Evolutionary conservation across 2,329 filamentous ascomycete species (phyloP), one percentile per base, ranked within the genome.

Genomic region (Fusarium nisikadoi): DNA sequence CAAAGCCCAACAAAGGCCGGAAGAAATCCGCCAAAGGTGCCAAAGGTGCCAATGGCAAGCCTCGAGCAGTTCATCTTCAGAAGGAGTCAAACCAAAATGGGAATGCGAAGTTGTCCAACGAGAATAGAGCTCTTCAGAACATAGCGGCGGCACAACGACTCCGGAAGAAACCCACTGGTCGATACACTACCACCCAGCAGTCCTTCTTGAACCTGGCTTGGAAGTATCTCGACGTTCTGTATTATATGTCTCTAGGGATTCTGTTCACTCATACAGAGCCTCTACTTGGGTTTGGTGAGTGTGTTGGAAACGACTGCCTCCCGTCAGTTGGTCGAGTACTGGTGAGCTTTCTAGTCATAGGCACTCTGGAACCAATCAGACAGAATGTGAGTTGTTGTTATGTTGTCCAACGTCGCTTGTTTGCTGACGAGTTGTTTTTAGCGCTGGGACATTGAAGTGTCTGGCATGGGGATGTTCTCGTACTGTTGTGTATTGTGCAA

Each of bases 351-450:
- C 55, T 68, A 20, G 38, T 70, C 8, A 50, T 78, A 19, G 76
- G 76, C 25, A 74, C 65, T 13, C 14, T 76, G 31, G 76, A 78
- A 55, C 71, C 76, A 9, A 25, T 77, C 3, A 71, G 75, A 35
- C 59, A 36, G 23, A 33, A 69, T 55, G 76, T 78, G 47, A 62
- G 76, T 65, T 10, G 10, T 14, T 31, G 5, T 16, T 17, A n/a
- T 42, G 3, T 20, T 27, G 27, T 10, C 11, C 23, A 7, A 19
- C 2, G 17, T 12, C 17, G 8, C 14, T 16, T 27, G 16, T 23
- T 19, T 27, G 27, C 43, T 71, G 13, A 71, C 29, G 31, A 25
- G 10, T 16, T 25, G 14, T 33, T 5, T 38, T 19, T 35, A 76
- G 74, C 72, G 70, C 59, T 69, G 53, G 56, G 76, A 69, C n/a